These are phyloP conservation scores for Colletotrichum plurivorum DNA, from an alignment of 2,329 filamentous ascomycete species.

Conservation along the genomic window DNA sequence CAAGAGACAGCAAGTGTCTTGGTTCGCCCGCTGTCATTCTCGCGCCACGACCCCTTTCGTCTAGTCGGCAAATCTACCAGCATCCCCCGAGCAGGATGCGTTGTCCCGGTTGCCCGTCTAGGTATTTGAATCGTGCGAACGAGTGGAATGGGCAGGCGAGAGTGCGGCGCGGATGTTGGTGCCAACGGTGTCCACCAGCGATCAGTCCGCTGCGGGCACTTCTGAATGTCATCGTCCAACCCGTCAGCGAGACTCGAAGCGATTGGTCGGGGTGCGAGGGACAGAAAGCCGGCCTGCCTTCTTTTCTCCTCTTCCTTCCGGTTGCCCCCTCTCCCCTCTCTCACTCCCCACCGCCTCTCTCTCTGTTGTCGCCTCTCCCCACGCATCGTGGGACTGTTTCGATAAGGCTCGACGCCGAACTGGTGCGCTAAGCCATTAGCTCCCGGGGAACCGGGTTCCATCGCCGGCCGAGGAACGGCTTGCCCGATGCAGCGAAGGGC, in stretches of 20 bases:
- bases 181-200: too few relatives aligned
- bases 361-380: conserved; percentile 1
- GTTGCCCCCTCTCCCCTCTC: conserved; percentile 8
- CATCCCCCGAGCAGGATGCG: background rate
- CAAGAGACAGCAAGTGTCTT: conserved; percentile 10
- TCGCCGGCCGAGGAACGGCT: conserved; percentile 6
- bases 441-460: conserved; percentile 32
- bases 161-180: too few relatives aligned
- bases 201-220: background rate
- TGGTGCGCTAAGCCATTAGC: conserved; percentile 10
- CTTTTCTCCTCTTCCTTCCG: conserved; percentile 22
- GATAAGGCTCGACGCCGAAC: conserved; percentile 17
- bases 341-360: background rate
- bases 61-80: conserved; percentile 1
- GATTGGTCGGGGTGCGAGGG: conserved; percentile 3
- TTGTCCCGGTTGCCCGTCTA: background rate
- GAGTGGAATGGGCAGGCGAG: background rate
- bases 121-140: background rate
- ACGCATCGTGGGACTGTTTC: conserved; percentile 17
- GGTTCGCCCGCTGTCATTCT: background rate
- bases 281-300: conserved; percentile 3
- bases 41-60: background rate
- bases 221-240: background rate
- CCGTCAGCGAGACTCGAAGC: background rate
- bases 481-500: conserved; percentile 18